phyloP scores from a whole-genome alignment of 2,329 filamentous ascomycete genomes.

The Lachnellula subtilissima region DNA sequence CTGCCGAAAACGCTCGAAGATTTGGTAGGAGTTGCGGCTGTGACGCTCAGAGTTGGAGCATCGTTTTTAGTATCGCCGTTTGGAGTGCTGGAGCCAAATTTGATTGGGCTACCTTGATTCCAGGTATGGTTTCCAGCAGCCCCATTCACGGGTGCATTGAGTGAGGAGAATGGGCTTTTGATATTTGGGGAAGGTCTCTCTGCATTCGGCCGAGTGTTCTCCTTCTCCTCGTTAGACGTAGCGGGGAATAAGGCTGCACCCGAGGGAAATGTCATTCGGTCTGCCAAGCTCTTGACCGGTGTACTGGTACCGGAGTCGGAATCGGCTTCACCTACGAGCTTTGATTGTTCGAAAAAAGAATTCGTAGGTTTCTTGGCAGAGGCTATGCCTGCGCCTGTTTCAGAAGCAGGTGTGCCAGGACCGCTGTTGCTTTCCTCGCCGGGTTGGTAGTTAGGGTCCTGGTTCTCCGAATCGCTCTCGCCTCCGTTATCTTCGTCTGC shows the following conservation, averaged over 20 bases:
- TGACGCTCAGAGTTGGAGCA: slow-evolving; percentile 15
- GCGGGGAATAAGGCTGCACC: slow-evolving; percentile 29
- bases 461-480: slow-evolving; percentile 34
- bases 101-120: slow-evolving; percentile 46
- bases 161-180: slow-evolving; percentile 18
- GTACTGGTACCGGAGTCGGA: slow-evolving; percentile 32
- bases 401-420: slow-evolving; percentile 19
- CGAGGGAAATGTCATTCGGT: neutral
- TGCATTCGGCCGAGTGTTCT: slow-evolving; percentile 30
- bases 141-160: slow-evolving; percentile 9
- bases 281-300: slow-evolving; percentile 47
- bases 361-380: slow-evolving; percentile 22
- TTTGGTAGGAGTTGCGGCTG: slow-evolving; percentile 21
- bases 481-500: slow-evolving; percentile 41
- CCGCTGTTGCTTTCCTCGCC: slow-evolving; percentile 15
- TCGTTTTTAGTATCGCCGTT: slow-evolving; percentile 8
- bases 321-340: slow-evolving; percentile 32
- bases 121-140: slow-evolving; percentile 42
- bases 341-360: slow-evolving; percentile 9
- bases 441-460: slow-evolving; percentile 25
- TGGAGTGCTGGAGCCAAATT: slow-evolving; percentile 30
- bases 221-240: slow-evolving; percentile 24
- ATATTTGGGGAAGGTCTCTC: slow-evolving; percentile 14
- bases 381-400: slow-evolving; percentile 25
- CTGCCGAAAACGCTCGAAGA: slow-evolving; percentile 6